A percentile compares a stretch with the other conserved stretches of the same genome.
These are phyloP conservation scores for Rhodotorula toruloides DNA, from an alignment of 768 basidiomycete genomes.

Conservation along the genomic window DNA sequence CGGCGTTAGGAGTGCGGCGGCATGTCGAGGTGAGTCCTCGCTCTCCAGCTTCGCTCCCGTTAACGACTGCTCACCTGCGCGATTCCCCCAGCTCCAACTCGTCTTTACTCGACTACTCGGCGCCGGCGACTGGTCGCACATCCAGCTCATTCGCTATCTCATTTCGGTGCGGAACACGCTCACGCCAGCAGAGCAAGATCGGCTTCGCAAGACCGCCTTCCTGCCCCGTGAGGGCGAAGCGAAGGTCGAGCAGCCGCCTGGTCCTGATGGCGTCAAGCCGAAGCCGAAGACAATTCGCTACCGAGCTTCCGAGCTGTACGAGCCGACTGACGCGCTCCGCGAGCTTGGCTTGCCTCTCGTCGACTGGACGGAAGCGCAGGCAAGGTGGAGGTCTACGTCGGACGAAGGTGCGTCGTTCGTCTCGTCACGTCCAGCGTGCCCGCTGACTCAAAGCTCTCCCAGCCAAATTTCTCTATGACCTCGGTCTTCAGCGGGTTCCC, in stretches of 20 bases:
- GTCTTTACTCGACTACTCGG: slow-evolving; percentile 68
- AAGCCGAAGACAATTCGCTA: slow-evolving; percentile 52
- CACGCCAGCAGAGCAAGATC: slow-evolving; percentile 56
- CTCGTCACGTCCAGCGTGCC: not conserved
- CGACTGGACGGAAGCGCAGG: slow-evolving; percentile 67
- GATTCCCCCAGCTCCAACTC: slow-evolving; percentile 57
- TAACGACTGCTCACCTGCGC: not conserved
- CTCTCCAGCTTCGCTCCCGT: not conserved
- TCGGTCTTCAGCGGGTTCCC: slow-evolving; percentile 57
- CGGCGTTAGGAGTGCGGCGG: slow-evolving; percentile 73
- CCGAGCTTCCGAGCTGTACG: slow-evolving; percentile 73
- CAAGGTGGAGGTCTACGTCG: slow-evolving; percentile 72
- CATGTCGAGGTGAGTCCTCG: slow-evolving; percentile 62
- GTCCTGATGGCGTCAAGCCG: slow-evolving; percentile 23
- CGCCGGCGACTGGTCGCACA: slow-evolving; percentile 45
- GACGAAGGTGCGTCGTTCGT: slow-evolving; percentile 65
- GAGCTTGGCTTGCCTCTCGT: slow-evolving; percentile 71
- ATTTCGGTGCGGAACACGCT: slow-evolving; percentile 68
- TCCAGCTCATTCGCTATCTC: slow-evolving; percentile 79
- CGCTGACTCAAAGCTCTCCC: not conserved
- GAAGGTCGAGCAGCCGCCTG: slow-evolving; percentile 51
- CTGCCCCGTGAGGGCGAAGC: slow-evolving; percentile 53
- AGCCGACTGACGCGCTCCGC: slow-evolving; percentile 68
- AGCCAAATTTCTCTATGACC: slow-evolving; percentile 74
- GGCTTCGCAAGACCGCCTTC: slow-evolving; percentile 62